These are phyloP conservation scores for Alternaria angustiovoidea DNA, from an alignment of 2,329 filamentous ascomycete genomes.

Conservation along the genomic window DNA sequence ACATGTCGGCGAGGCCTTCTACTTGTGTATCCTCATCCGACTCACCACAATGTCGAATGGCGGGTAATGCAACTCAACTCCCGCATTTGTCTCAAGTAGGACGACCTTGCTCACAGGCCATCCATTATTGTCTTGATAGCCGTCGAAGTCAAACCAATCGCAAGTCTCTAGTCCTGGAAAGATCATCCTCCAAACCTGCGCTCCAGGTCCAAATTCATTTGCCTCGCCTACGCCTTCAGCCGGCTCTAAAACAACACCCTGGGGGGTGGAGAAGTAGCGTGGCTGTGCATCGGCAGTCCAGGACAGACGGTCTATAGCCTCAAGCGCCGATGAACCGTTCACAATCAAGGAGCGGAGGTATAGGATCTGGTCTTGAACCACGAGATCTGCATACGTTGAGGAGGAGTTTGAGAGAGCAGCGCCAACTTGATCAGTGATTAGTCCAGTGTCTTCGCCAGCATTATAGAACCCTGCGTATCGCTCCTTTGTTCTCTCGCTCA, in stretches of 20 bases:
- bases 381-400: slow-evolving; percentile 32
- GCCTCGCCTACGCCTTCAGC: slow-evolving; percentile 35
- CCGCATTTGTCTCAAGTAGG: slow-evolving; percentile 25
- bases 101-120: slow-evolving; percentile 44
- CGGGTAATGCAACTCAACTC: slow-evolving; percentile 41
- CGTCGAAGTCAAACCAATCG: slow-evolving; percentile 47
- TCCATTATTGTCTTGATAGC: slow-evolving; percentile 43
- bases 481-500: slow-evolving; percentile 18
- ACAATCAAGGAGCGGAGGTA: slow-evolving; percentile 39
- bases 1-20: background rate
- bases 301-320: slow-evolving; percentile 37
- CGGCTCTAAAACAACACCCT: slow-evolving; percentile 37
- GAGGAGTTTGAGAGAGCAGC: slow-evolving; percentile 7
- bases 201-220: slow-evolving; percentile 32
- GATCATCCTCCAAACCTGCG: slow-evolving; percentile 40
- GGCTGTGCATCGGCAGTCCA: slow-evolving; percentile 30
- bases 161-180: slow-evolving; percentile 35
- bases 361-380: slow-evolving; percentile 35
- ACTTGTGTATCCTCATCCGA: slow-evolving; percentile 2
- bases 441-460: slow-evolving; percentile 28
- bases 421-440: slow-evolving; percentile 27
- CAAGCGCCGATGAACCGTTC: slow-evolving; percentile 40
- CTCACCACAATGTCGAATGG: slow-evolving; percentile 38
- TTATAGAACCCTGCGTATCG: slow-evolving; percentile 36
- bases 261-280: slow-evolving; percentile 31